Percentiles rank a stretch among this genome's conserved stretches.
phyloP scores from a whole-genome alignment of 2,329 filamentous ascomycete species.

The Sphaceloma murrayae region DNA sequence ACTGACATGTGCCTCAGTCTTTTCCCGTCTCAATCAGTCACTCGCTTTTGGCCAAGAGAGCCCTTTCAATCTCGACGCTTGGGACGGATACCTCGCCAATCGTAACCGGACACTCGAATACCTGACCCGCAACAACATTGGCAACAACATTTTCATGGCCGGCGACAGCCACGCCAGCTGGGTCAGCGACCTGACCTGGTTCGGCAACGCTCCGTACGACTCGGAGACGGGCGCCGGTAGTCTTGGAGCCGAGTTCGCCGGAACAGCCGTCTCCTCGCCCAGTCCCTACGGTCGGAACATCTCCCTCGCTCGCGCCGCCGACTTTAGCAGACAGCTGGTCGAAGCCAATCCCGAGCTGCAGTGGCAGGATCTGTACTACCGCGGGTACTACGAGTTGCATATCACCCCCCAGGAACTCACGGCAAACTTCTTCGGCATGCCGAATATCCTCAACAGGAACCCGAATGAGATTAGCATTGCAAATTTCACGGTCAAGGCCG shows the following conservation, averaged over 20 bases:
- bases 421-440: constrained; percentile 57
- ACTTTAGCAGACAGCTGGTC: constrained; percentile 37
- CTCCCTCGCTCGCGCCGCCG: constrained; percentile 43
- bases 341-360: constrained; percentile 53
- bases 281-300: constrained; percentile 52
- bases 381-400: constrained; percentile 61
- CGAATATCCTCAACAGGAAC: constrained; percentile 51
- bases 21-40: constrained; percentile 48
- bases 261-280: constrained; percentile 55
- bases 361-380: constrained; percentile 65
- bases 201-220: constrained; percentile 28
- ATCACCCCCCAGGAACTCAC: constrained; percentile 48
- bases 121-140: constrained; percentile 57
- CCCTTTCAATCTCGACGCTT: constrained; percentile 47
- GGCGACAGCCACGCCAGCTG: constrained; percentile 62
- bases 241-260: constrained; percentile 47
- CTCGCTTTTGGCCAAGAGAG: constrained; percentile 36
- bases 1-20: too few species aligned
- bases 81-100: constrained; percentile 60
- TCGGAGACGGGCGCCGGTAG: constrained; percentile 31
- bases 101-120: constrained; percentile 60
- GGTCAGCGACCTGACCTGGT: constrained; percentile 38
- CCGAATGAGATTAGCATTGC: constrained; percentile 56
- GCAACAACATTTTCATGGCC: constrained; percentile 63
- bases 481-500: constrained; percentile 57